These are phyloP conservation scores for Zygnema cylindricum DNA, from an alignment of 139 green algal genomes.

Conservation along the genomic window DNA sequence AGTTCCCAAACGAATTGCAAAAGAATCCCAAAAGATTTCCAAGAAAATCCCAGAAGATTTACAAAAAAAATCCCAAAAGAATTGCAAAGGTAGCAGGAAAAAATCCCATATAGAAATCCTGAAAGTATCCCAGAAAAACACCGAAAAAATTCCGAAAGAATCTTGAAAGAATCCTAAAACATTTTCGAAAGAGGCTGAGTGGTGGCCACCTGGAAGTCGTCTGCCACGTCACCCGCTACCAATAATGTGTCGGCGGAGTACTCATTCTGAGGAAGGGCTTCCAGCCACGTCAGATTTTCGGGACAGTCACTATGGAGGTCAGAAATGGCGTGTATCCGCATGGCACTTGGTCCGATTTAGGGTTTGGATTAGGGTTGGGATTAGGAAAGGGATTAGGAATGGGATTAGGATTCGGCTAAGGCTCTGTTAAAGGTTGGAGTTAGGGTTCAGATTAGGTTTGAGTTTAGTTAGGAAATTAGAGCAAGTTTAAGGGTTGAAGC, in stretches of 20 bases:
- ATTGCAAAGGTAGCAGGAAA: background rate
- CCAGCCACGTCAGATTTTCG: conserved; percentile 58
- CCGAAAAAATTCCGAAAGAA: background rate
- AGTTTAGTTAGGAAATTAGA: too few relatives aligned
- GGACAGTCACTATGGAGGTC: conserved; percentile 55
- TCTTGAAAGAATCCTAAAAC: background rate
- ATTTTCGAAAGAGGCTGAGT: background rate
- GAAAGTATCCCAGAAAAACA: background rate
- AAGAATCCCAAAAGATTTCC: background rate
- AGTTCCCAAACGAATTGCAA: background rate
- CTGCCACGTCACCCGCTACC: conserved; percentile 62
- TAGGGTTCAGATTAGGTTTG: too few relatives aligned
- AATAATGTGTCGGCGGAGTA: conserved; percentile 52
- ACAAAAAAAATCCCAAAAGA: background rate
- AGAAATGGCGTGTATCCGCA: conserved; percentile 48
- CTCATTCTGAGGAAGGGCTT: conserved; percentile 4
- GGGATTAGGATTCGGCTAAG: too few relatives aligned
- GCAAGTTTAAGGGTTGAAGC: too few relatives aligned
- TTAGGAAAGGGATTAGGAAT: too few relatives aligned
- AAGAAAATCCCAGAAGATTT: too few relatives aligned
- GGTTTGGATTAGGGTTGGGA: too few relatives aligned
- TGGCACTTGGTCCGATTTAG: too few relatives aligned
- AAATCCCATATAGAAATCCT: background rate
- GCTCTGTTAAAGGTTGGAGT: too few relatives aligned
- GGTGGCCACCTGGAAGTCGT: conserved; percentile 35